Evolutionary conservation across 345 rosid genomes (phyloP).

Genomic region (Ricinus communis): DNA sequence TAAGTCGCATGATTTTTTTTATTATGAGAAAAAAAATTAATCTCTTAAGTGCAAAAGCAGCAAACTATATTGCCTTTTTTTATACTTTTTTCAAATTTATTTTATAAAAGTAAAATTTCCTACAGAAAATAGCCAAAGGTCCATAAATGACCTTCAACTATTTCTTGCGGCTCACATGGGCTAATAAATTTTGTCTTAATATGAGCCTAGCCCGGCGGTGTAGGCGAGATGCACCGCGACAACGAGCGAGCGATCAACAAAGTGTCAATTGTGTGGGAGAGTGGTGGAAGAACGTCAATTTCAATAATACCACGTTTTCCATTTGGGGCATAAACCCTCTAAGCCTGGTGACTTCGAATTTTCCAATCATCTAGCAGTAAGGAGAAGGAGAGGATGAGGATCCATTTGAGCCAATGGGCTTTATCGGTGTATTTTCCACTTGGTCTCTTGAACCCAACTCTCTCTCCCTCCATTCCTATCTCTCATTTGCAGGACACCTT

Average conservation of each 20-base stretch:
- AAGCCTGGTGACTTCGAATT: conserved; percentile 83
- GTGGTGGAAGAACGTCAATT: conserved; percentile 77
- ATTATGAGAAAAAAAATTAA: no score
- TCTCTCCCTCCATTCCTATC: conserved; percentile 66
- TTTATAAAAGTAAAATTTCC: no score
- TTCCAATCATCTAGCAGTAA: conserved; percentile 42
- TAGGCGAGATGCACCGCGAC: conserved; percentile 77
- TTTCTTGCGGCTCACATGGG: no score
- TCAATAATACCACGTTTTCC: conserved; percentile 70
- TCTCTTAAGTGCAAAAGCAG: no score
- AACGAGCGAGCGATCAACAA: conserved; percentile 61
- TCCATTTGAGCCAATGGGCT: conserved; percentile 78
- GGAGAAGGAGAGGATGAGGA: conserved; percentile 47
- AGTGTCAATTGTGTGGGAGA: conserved; percentile 81
- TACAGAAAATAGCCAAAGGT: no score
- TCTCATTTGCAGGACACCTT: conserved; percentile 80
- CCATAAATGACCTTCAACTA: no score
- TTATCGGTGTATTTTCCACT: conserved; percentile 82
- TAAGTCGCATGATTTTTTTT: no score
- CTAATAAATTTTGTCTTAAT: no score
- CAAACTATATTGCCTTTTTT: no score
- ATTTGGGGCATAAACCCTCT: conserved; percentile 79
- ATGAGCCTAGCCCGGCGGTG: conserved; percentile 67
- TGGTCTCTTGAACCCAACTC: conserved; percentile 81
- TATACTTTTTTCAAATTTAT: no score